Percentiles rank a stretch among this genome's conserved stretches.
These are phyloP conservation scores for Akebia trifoliata DNA, from an alignment of 164 flowering plant species.

Conservation along the genomic window DNA sequence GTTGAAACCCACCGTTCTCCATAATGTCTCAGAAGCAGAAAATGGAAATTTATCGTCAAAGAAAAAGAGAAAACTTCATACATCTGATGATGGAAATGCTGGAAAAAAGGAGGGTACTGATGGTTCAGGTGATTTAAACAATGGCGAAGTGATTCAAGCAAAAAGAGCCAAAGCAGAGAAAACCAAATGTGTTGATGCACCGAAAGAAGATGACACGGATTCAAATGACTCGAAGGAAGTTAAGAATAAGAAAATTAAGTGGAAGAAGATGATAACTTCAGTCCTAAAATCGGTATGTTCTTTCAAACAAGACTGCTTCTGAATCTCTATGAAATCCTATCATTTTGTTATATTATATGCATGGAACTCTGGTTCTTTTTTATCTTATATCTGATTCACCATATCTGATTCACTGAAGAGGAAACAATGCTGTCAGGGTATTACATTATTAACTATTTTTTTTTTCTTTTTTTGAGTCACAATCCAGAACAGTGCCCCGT, in stretches of 20 bases:
- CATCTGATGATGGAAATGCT: constrained; percentile 22
- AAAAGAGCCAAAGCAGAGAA: constrained; percentile 29
- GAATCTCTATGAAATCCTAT: neutral
- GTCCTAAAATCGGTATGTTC: constrained; percentile 61
- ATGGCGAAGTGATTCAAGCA: constrained; percentile 50
- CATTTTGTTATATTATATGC: neutral
- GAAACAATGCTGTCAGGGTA: too few relatives aligned
- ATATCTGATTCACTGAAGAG: too few relatives aligned
- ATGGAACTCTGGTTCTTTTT: too few relatives aligned
- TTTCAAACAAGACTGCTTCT: neutral
- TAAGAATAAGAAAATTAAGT: constrained; percentile 47
- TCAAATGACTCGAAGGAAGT: constrained; percentile 17
- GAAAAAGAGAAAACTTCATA: constrained; percentile 57
- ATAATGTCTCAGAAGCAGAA: constrained; percentile 19
- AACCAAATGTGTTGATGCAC: constrained; percentile 10
- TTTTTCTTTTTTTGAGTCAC: too few relatives aligned
- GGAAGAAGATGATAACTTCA: constrained; percentile 80
- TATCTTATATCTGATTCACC: too few relatives aligned
- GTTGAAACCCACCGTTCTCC: constrained; percentile 12
- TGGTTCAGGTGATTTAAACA: constrained; percentile 23
- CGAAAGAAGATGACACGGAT: constrained; percentile 17
- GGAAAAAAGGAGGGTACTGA: constrained; percentile 19
- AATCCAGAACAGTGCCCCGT: too few relatives aligned
- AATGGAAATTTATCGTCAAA: constrained; percentile 29
- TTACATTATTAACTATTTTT: too few relatives aligned